Base-by-base conservation (phyloP, 495 filamentous ascomycete species). In the Hypoxylon cercidicola region DNA sequence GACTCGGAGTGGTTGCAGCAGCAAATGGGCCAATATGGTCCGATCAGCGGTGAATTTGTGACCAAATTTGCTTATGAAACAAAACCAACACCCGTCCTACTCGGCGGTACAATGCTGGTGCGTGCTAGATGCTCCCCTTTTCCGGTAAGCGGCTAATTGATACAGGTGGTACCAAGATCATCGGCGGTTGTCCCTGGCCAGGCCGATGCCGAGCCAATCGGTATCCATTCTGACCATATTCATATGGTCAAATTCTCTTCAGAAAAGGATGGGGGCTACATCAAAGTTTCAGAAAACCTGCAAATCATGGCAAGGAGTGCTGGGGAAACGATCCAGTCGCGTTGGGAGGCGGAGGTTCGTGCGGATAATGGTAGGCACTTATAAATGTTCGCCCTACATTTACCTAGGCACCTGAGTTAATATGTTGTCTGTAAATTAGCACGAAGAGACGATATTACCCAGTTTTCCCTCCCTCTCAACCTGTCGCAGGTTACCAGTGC, bases 141-240 rank as follows among this genome's bases (percentile, higher is more conserved):
- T 25, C 28, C 32, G n/a, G 55, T 18, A 18, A 21, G 37, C 15
- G 52, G 52, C 28, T 61, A 55, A 53, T 58, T 16, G 62, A 30
- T 10, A 50, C 21, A 75, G 68, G 64, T 80, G 9, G 75, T 79
- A 18, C 73, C 76, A 32, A 65, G 63, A 64, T 48, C 69, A 19
- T 80, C 77, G 15, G 78, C 77, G 11, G 72, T 75, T 28, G 60
- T 78, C 41, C 73, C 71, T 46, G 71, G 74, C 28, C 61, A 62
- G 19, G 62, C 65, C 21, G 69, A 75, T 62, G 70, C 75, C 9
- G 71, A 79, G 51, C 57, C 62, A 51, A 75, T 78, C 54, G 56
- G 60, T 11, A 79, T 80, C 55, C 69, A 69, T 32, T 64, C 61
- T 40, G 55, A 79, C 44, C 78, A 80, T 64, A 71, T 32, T 9